A percentile compares a stretch with the other conserved stretches of the same genome.
phyloP scores from a whole-genome alignment of 1,139 yeast species.

The Geotrichum macrosporum region DNA sequence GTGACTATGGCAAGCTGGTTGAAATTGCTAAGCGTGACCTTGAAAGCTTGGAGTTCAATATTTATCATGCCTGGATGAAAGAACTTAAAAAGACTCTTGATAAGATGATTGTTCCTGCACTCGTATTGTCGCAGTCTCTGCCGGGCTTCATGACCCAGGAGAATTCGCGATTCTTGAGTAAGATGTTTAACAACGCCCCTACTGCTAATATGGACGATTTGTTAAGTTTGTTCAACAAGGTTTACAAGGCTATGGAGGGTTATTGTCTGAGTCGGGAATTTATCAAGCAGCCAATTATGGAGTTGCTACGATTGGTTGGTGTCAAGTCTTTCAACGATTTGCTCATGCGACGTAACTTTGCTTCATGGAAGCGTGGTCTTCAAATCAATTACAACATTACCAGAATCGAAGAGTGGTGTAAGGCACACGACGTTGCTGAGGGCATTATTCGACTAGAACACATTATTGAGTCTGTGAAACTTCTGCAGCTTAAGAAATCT shows the following conservation, averaged over 20 bases:
- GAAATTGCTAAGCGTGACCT: conserved; percentile 92
- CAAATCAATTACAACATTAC: conserved; percentile 96
- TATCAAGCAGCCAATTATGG: conserved; percentile 81
- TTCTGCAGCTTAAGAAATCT: conserved; percentile 85
- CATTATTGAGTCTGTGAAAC: conserved; percentile 87
- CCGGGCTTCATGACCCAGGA: conserved; percentile 97
- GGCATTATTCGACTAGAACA: conserved; percentile 83
- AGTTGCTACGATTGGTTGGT: conserved; percentile 80
- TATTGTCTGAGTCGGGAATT: conserved; percentile 84
- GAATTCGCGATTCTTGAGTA: conserved; percentile 75
- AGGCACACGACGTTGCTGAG: conserved; percentile 85
- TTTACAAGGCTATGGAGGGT: conserved; percentile 90
- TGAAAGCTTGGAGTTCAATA: conserved; percentile 87
- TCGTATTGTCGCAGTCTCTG: conserved; percentile 85
- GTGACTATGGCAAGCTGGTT: conserved; percentile 82
- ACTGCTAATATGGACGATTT: conserved; percentile 94
- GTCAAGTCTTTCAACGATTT: conserved; percentile 94
- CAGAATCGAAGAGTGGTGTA: conserved; percentile 97
- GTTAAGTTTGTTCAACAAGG: conserved; percentile 80
- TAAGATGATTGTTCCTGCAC: conserved; percentile 92
- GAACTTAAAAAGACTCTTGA: conserved; percentile 88
- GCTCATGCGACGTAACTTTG: conserved; percentile 88
- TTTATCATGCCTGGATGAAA: conserved; percentile 97
- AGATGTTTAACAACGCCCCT: conserved; percentile 57
- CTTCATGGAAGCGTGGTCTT: conserved; percentile 98